phyloP scores from a whole-genome alignment of 108 stramenopile genomes.

The Nitzschia putrida region DNA sequence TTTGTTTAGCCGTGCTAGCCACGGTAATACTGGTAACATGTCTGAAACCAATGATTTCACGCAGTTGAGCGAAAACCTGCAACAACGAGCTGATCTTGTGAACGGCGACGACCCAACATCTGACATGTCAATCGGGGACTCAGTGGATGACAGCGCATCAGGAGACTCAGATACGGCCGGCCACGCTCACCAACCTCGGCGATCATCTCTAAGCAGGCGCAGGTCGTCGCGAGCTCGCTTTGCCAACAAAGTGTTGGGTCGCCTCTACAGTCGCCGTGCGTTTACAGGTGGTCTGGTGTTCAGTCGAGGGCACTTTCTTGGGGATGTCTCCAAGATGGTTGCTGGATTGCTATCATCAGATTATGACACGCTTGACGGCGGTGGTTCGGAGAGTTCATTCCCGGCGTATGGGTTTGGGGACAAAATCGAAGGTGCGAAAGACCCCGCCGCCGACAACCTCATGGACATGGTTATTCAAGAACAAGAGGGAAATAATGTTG shows the following conservation, averaged over 20 bases:
- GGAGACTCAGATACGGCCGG: conserved; percentile 20
- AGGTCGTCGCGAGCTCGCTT: conserved; percentile 66
- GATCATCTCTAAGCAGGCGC: conserved; percentile 33
- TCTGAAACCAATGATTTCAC: conserved; percentile 58
- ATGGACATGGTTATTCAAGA: conserved; percentile 58
- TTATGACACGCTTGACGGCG: conserved; percentile 22
- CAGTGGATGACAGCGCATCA: conserved; percentile 31
- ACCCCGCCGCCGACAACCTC: conserved; percentile 32
- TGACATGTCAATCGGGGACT: conserved; percentile 26
- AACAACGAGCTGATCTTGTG: conserved; percentile 60
- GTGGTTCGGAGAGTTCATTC: conserved; percentile 15
- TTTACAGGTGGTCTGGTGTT: conserved; percentile 82
- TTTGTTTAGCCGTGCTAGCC: conserved; percentile 36
- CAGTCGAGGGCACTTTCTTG: conserved; percentile 85
- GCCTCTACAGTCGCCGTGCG: conserved; percentile 74
- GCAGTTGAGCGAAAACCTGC: conserved; percentile 58
- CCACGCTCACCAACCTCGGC: conserved; percentile 21
- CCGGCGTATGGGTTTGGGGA: conserved; percentile 53
- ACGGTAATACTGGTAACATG: conserved; percentile 22
- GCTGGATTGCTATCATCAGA: conserved; percentile 61
- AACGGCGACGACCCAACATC: conserved; percentile 6
- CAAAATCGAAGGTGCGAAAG: conserved; percentile 32
- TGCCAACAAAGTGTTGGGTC: conserved; percentile 81
- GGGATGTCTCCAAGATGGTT: conserved; percentile 87
- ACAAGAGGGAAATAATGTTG: conserved; percentile 47